Base-by-base conservation (phyloP, 164 flowering plant species). In the Warburgia ugandensis region DNA sequence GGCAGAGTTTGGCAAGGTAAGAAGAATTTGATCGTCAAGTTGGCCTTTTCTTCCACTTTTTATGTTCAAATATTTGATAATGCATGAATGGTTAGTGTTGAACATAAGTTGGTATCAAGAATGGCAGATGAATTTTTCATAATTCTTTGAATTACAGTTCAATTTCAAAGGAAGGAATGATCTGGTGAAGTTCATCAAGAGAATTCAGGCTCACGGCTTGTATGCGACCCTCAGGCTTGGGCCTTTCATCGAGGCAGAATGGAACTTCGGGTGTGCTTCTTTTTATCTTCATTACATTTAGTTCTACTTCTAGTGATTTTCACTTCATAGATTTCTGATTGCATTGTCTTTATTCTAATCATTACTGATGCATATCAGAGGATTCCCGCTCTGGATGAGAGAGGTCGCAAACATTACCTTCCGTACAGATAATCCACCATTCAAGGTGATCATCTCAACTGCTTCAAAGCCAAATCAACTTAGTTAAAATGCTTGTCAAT, bases 341-440 rank as follows among this genome's bases (percentile, higher is more conserved):
- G 5, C 7, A 16, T 12, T 5, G 6, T 13, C 17, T 13, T 46
- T 27, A 2, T 44, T 44, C 10, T 22, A 21, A 13, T 7, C 13
- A 3, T 23, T 25, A 22, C 14, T 23, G 1, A 20, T 3, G 17
- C 17, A 22, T 19, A 42, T 32, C 71, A 83, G 95, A 50, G 96
- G 94, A 36, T 77, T 85, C 37, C 95, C 96, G 25, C 77, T 62
- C 45, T 87, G 98, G 95, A 26, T 87, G 11, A 75, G 72, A 68
- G 94, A 81, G 50, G 78, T 78, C 20, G 53, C 60, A 0, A 50
- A 64, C 64, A 81, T 88, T 47, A 76, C 64, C 2, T 85, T 80
- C 67, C 79, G 95, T 3, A 48, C 83, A 0, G 67, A 85, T 44
- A 83, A 88, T 9, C 56, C 37, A 20, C 80, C 79, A 12, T 88